These are phyloP conservation scores for Teratosphaeria destructans DNA, from an alignment of 2,329 filamentous ascomycete species.

Conservation along the genomic window DNA sequence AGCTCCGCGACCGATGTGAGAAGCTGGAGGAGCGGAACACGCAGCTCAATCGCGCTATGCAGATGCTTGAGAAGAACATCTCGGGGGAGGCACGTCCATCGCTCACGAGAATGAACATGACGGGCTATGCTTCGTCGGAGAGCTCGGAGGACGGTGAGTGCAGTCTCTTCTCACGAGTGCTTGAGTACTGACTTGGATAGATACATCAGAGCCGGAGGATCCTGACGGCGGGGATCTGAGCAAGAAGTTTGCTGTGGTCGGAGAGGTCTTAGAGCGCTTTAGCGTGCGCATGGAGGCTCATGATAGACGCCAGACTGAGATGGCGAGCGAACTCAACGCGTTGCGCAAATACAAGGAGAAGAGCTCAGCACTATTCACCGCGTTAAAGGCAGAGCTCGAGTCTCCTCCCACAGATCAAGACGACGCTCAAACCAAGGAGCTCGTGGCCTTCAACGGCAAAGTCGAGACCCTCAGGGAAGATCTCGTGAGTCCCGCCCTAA, in stretches of 20 bases:
- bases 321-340: background rate
- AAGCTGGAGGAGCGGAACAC: background rate
- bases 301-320: background rate
- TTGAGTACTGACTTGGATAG: background rate
- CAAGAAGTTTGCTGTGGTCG: background rate
- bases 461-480: background rate
- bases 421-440: background rate
- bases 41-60: background rate
- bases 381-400: conserved; percentile 3
- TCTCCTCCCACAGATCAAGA: background rate
- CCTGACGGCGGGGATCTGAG: background rate
- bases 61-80: background rate
- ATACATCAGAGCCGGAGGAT: background rate
- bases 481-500: background rate
- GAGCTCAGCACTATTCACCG: background rate
- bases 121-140: conserved; percentile 3
- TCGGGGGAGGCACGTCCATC: background rate
- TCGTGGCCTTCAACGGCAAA: background rate
- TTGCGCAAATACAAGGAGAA: conserved; percentile 1
- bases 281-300: background rate
- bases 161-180: background rate
- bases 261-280: background rate
- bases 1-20: conserved; percentile 4
- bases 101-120: conserved; percentile 1
- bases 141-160: background rate